Evolutionary conservation across 1,139 yeast species (phyloP).

Genomic region (Kluyveromyces marxianus): DNA sequence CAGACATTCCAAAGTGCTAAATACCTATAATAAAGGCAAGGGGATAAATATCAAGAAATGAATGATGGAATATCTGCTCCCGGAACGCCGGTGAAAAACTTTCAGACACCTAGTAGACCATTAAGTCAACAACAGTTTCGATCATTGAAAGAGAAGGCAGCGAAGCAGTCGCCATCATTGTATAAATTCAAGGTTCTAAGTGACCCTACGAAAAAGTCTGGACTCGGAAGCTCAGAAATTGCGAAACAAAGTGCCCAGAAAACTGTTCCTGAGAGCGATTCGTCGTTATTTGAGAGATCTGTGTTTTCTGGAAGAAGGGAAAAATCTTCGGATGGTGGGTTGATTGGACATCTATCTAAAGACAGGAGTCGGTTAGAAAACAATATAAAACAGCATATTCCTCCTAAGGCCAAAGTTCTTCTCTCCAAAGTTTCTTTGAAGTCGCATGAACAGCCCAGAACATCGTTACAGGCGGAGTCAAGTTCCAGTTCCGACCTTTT

Average conservation of each 20-base stretch:
- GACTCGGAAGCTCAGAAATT: background rate
- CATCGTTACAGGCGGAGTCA: background rate
- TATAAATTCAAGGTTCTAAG: slow-evolving; percentile 15
- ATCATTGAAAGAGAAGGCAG: slow-evolving; percentile 18
- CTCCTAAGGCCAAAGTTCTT: too few species aligned
- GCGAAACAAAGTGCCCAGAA: background rate
- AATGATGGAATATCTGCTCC: background rate
- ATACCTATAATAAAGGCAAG: background rate
- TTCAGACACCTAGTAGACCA: slow-evolving; percentile 22
- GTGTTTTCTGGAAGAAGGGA: background rate
- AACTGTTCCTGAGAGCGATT: background rate
- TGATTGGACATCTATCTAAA: background rate
- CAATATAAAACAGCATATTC: too few species aligned
- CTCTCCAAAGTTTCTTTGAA: too few species aligned
- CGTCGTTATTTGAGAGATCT: background rate
- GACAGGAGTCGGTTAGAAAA: background rate
- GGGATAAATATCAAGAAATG: background rate
- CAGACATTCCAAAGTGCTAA: background rate
- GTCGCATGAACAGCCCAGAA: too few species aligned
- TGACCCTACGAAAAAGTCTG: slow-evolving; percentile 4
- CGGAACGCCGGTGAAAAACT: slow-evolving; percentile 8
- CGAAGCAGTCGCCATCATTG: slow-evolving; percentile 21
- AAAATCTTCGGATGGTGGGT: background rate
- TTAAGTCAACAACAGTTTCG: slow-evolving; percentile 22
- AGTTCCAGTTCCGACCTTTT: background rate